phyloP scores from a whole-genome alignment of 2,329 filamentous ascomycete species.

The Fusarium avenaceum region DNA sequence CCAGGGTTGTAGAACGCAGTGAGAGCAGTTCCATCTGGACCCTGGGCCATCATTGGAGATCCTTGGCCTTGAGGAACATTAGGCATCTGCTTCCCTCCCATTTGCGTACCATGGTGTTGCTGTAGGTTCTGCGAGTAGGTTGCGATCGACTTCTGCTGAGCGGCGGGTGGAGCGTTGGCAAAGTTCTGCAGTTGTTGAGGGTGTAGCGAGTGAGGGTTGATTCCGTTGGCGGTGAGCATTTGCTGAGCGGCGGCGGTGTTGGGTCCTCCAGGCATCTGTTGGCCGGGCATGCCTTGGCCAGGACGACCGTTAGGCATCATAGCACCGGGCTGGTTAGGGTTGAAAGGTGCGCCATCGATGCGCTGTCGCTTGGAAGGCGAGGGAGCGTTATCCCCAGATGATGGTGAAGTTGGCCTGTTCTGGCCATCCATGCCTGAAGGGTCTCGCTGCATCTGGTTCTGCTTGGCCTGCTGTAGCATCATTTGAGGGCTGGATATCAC shows the following conservation, averaged over 20 bases:
- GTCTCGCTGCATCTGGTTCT: conserved; percentile 88
- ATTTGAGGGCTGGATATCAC: conserved; percentile 71
- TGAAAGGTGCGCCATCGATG: conserved; percentile 78
- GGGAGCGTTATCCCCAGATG: conserved; percentile 86
- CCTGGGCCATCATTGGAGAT: conserved; percentile 84
- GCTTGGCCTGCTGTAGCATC: conserved; percentile 78
- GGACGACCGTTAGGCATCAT: conserved; percentile 83
- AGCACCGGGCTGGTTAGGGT: conserved; percentile 72
- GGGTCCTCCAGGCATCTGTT: conserved; percentile 72
- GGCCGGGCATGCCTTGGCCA: conserved; percentile 77
- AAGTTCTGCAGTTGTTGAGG: conserved; percentile 80
- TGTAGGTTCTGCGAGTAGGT: conserved; percentile 88
- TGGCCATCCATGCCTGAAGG: conserved; percentile 89
- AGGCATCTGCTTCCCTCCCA: conserved; percentile 84
- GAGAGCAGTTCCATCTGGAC: conserved; percentile 73
- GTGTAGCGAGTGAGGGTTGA: conserved; percentile 80
- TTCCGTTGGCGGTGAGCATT: conserved; percentile 76
- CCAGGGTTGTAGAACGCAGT: conserved; percentile 73
- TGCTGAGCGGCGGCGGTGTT: conserved; percentile 68
- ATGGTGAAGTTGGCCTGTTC: conserved; percentile 84
- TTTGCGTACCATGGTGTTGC: conserved; percentile 84
- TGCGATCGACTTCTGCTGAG: conserved; percentile 86
- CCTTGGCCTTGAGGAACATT: conserved; percentile 82
- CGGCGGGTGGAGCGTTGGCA: conserved; percentile 66
- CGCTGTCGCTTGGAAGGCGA: conserved; percentile 93